These are phyloP conservation scores for Phoma herbarum DNA, from an alignment of 2,329 filamentous ascomycete genomes.

Conservation along the genomic window DNA sequence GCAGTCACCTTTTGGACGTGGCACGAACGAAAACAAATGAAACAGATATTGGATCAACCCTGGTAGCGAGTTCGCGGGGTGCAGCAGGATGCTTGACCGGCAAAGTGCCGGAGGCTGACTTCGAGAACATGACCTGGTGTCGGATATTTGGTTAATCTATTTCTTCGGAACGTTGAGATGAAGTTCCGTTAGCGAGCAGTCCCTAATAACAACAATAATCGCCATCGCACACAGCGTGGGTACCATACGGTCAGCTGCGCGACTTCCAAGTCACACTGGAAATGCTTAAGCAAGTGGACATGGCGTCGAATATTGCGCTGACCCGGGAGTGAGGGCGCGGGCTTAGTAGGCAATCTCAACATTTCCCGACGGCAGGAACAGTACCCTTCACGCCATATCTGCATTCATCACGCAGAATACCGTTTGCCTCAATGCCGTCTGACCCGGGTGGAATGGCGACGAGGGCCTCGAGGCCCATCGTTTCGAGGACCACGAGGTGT, in stretches of 20 bases:
- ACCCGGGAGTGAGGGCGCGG: background rate
- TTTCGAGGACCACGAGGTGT: background rate
- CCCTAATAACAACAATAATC: slow-evolving; percentile 6
- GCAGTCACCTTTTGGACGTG: background rate
- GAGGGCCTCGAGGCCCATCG: background rate
- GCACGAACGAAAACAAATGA: slow-evolving; percentile 26
- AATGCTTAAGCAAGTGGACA: background rate
- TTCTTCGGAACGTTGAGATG: slow-evolving; percentile 24
- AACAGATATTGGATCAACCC: slow-evolving; percentile 23
- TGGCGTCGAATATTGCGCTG: slow-evolving; percentile 1
- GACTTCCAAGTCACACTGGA: background rate
- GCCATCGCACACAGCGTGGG: background rate
- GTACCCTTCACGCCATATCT: background rate
- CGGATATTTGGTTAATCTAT: slow-evolving; percentile 30
- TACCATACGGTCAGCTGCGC: slow-evolving; percentile 9
- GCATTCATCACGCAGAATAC: background rate
- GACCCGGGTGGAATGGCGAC: background rate
- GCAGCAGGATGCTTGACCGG: slow-evolving; percentile 15
- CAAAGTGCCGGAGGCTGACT: slow-evolving; percentile 15
- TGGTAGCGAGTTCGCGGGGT: slow-evolving; percentile 4
- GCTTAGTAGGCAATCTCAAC: background rate
- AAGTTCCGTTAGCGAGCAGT: slow-evolving; percentile 32
- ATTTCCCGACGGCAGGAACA: background rate
- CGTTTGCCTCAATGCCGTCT: background rate
- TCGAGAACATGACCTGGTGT: slow-evolving; percentile 1